Percentiles rank a stretch among this genome's conserved stretches.
Evolutionary conservation across 2,329 filamentous ascomycete genomes (phyloP).

Genomic region (Mariannaea sp.): DNA sequence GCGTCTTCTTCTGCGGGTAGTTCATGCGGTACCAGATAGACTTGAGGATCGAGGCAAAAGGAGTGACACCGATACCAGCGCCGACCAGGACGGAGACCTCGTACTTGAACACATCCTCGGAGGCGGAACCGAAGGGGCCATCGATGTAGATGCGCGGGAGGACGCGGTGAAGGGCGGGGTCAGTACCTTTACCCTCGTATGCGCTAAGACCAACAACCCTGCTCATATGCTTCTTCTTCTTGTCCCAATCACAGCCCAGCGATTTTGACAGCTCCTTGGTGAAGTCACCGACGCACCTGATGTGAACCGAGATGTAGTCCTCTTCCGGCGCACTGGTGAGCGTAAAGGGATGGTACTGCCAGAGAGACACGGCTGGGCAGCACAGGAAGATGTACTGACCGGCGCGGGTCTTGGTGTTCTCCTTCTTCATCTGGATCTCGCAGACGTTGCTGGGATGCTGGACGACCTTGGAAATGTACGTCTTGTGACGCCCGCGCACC

Average conservation of each 20-base stretch:
- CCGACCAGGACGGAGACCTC: conserved; percentile 80
- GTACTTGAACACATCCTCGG: conserved; percentile 89
- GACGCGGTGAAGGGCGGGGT: conserved; percentile 72
- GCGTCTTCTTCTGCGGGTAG: conserved; percentile 79
- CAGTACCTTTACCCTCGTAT: conserved; percentile 58
- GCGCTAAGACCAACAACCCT: conserved; percentile 72
- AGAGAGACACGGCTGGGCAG: conserved; percentile 83
- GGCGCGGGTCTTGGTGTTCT: conserved; percentile 78
- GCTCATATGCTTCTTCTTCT: conserved; percentile 54
- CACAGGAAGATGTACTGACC: conserved; percentile 91
- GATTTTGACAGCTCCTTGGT: conserved; percentile 71
- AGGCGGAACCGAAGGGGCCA: conserved; percentile 83
- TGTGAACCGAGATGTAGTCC: conserved; percentile 86
- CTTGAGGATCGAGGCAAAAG: conserved; percentile 85
- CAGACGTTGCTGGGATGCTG: conserved; percentile 88
- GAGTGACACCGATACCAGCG: conserved; percentile 84
- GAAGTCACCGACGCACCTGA: conserved; percentile 83
- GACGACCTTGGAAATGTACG: conserved; percentile 85
- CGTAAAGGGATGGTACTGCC: conserved; percentile 89
- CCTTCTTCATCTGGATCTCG: conserved; percentile 92
- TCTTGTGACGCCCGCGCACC: conserved; percentile 79
- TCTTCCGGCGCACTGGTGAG: conserved; percentile 86
- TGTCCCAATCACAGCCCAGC: conserved; percentile 76
- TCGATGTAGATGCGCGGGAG: conserved; percentile 82
- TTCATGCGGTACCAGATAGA: conserved; percentile 95